A percentile compares a stretch with the other conserved stretches of the same genome.
These are phyloP conservation scores for Pulveroboletus frians DNA, from an alignment of 768 basidiomycete genomes.

Conservation along the genomic window DNA sequence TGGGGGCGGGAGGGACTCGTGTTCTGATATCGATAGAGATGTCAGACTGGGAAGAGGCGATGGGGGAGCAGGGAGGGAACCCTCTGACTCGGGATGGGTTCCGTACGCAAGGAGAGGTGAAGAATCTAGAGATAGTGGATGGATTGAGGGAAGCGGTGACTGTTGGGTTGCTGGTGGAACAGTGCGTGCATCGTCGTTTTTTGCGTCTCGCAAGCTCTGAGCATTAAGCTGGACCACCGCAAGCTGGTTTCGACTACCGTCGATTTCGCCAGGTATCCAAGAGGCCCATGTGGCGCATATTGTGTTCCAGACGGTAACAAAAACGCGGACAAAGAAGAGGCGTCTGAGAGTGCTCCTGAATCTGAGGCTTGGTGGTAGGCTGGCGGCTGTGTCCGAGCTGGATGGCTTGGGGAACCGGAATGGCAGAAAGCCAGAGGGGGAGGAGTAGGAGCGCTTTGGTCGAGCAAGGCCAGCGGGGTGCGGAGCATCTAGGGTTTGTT, in stretches of 20 bases:
- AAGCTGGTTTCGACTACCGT: conserved; percentile 9
- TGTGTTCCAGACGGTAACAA: conserved; percentile 65
- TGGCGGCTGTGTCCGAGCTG: conserved; percentile 29
- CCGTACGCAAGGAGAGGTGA: conserved; percentile 6
- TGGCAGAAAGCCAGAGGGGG: conserved; percentile 47
- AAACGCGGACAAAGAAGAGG: conserved; percentile 66
- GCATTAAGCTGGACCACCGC: conserved; percentile 4
- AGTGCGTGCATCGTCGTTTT: conserved; percentile 13
- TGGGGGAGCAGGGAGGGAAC: conserved; percentile 22
- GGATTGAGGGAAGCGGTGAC: conserved; percentile 21
- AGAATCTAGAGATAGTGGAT: conserved; percentile 16
- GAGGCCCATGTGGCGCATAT: conserved; percentile 61
- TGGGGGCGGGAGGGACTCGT: conserved; percentile 13
- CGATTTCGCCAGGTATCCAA: conserved; percentile 25
- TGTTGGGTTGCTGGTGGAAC: conserved; percentile 17
- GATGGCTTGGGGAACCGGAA: conserved; percentile 33
- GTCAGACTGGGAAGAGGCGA: conserved; percentile 13
- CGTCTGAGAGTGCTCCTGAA: conserved; percentile 43
- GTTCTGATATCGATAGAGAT: conserved; percentile 9
- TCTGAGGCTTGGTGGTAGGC: conserved; percentile 38
- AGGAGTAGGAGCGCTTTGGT: conserved; percentile 59
- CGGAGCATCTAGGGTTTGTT: conserved; percentile 37
- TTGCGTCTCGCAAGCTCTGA: conserved; percentile 6
- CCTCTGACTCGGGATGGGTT: conserved; percentile 11
- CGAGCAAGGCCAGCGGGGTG: conserved; percentile 22